Percentiles rank a stretch among this genome's conserved stretches.
Conservation (phyloP, 169 alveolate genomes). For the Cryptosporidium ubiquitum region DNA sequence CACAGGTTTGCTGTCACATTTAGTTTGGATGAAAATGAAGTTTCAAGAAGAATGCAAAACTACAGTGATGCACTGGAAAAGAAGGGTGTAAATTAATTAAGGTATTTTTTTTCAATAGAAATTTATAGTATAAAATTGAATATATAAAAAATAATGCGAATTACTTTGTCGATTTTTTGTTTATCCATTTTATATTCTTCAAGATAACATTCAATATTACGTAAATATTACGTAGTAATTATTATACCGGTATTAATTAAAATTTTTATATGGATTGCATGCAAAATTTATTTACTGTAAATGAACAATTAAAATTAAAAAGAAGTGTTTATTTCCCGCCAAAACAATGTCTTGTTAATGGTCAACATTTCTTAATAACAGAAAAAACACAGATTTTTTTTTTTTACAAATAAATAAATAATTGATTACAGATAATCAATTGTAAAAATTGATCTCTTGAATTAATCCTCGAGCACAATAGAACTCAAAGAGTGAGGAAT, state of each 20-base stretch:
- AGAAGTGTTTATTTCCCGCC: background rate
- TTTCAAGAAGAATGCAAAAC: slow-evolving; percentile 44
- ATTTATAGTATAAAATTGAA: background rate
- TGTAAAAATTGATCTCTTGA: background rate
- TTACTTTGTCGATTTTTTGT: no score
- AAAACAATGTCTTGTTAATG: background rate
- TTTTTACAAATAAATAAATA: no score
- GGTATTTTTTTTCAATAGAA: background rate
- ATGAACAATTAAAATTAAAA: no score
- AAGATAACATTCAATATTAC: background rate
- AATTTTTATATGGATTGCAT: background rate
- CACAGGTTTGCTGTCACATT: slow-evolving; percentile 70
- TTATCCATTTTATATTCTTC: no score
- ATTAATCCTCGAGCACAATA: no score
- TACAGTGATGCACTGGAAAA: slow-evolving; percentile 28
- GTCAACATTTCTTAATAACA: background rate
- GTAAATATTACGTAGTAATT: background rate
- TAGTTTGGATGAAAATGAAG: slow-evolving; percentile 66
- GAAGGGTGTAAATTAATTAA: background rate
- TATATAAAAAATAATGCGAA: no score
- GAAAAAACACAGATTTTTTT: no score
- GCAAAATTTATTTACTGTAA: background rate
- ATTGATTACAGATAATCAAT: no score
- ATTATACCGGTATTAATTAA: background rate
- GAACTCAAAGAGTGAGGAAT: no score